phyloP scores from a whole-genome alignment of 2,329 filamentous ascomycete species.

The Polychaeton citri region DNA sequence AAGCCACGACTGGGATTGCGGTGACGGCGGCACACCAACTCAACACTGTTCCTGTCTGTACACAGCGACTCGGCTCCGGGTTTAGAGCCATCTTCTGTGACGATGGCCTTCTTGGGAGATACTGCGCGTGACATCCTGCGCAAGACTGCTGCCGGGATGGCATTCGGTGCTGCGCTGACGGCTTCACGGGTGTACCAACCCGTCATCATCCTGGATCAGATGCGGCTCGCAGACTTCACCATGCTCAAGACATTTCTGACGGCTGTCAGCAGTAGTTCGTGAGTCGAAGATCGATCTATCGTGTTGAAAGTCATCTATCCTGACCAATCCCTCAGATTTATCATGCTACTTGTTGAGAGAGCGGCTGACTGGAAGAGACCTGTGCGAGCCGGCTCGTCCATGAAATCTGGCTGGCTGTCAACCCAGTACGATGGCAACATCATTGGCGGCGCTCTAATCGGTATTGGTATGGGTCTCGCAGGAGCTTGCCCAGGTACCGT shows the following conservation, averaged over 20 bases:
- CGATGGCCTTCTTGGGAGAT: neutral
- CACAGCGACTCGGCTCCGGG: no score
- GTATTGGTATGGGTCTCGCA: slow-evolving; percentile 52
- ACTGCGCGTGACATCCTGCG: neutral
- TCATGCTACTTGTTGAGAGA: slow-evolving; percentile 21
- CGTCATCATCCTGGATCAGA: slow-evolving; percentile 46
- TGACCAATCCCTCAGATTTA: slow-evolving; percentile 28
- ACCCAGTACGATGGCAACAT: slow-evolving; percentile 48
- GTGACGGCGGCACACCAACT: no score
- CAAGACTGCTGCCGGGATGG: neutral
- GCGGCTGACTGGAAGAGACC: slow-evolving; percentile 4
- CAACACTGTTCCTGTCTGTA: no score
- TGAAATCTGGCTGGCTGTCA: slow-evolving; percentile 37
- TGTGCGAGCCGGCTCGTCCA: slow-evolving; percentile 36
- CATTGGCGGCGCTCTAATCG: slow-evolving; percentile 48
- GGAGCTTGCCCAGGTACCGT: slow-evolving; percentile 55
- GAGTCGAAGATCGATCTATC: slow-evolving; percentile 26
- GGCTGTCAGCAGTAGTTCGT: slow-evolving; percentile 50
- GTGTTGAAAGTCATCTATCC: no score
- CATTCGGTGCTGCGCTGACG: slow-evolving; percentile 48
- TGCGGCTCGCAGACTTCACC: slow-evolving; percentile 48
- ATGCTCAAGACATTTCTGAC: slow-evolving; percentile 54
- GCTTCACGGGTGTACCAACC: slow-evolving; percentile 46
- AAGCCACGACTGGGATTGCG: no score
- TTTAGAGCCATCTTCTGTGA: no score